phyloP scores from a whole-genome alignment of 495 filamentous ascomycete species.

The Mytilinidion resinicola region DNA sequence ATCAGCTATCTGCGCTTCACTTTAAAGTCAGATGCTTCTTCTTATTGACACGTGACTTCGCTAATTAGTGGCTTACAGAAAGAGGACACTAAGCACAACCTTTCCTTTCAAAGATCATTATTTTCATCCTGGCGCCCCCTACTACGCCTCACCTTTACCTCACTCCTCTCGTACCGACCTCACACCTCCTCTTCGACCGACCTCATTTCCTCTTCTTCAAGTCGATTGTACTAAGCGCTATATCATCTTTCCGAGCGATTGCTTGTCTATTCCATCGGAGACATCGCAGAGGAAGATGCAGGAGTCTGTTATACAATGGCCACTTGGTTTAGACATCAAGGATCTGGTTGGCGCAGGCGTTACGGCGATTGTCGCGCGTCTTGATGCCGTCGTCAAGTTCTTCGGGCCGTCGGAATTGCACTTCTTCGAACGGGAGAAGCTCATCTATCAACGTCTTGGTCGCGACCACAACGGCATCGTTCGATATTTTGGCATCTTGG shows the following conservation, averaged over 20 bases:
- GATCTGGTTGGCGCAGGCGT: conserved; percentile 8
- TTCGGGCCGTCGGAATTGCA: not conserved
- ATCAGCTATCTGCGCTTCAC: not conserved
- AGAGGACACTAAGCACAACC: not conserved
- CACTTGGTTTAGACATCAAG: not conserved
- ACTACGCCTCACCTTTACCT: conserved; percentile 1
- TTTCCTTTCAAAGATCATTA: conserved; percentile 1
- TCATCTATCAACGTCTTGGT: conserved; percentile 11
- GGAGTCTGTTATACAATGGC: not conserved
- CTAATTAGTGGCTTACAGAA: conserved; percentile 2
- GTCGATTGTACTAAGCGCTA: conserved; percentile 1
- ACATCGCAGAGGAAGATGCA: not conserved
- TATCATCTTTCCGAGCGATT: not conserved
- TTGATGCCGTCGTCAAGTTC: conserved; percentile 15
- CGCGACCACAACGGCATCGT: conserved; percentile 6
- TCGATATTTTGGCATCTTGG: conserved; percentile 10
- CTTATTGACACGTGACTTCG: not conserved
- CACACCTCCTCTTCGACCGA: not conserved
- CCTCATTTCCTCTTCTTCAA: conserved; percentile 1
- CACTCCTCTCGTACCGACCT: conserved; percentile 1
- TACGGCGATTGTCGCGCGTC: conserved; percentile 7
- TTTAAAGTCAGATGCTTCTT: not conserved
- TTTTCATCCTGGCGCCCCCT: not conserved
- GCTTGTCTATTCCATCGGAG: not conserved
- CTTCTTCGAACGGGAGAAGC: conserved; percentile 9